Evolutionary conservation across 2,329 filamentous ascomycete genomes (phyloP), one percentile per base, ranked within the genome.

Genomic region (Phaeosphaeria sp.): DNA sequence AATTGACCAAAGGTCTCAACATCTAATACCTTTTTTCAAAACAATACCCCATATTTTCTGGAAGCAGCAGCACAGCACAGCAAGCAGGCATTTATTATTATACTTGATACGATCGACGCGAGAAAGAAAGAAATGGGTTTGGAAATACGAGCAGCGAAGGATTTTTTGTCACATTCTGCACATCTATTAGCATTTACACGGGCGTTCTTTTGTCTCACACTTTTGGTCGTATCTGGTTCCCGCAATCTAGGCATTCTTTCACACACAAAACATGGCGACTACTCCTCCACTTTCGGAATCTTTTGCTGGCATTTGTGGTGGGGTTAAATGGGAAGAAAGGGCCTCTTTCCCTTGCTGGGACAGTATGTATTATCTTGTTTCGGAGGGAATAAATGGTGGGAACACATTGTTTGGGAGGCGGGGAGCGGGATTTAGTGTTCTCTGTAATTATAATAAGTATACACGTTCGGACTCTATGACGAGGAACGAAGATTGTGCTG

Each of bases 1-100:
- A 73, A 33, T 60, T 74, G 17, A 71, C 66, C 1, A 64, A 64
- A 18, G 72, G 67, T 9, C 64, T 70, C 25, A 68, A 69, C 51
- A 63, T 70, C 18, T 70, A 59, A 53, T 36, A 43, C 13, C 33
- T 53, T 49, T 42, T 51, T 53, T 15, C n/a, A n/a, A n/a, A 45
- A 44, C 42, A 48, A 59, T 42, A 56, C 54, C 39, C 53, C 40
- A 36, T 52, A 56, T 40, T 54, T 52, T 54, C 39, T 44, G 43
- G 6, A 25, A 30, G 36, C n/a, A n/a, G n/a, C n/a, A n/a, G n/a
- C n/a, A n/a, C n/a, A 49, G 21, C 36, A 30, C 46, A 44, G 52
- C 52, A 44, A n/a, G 30, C 30, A 13, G 15, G 11, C 30, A 36
- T 44, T 44, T 45, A 45, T 36, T 30, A 33, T 44, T 30, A 40